phyloP scores from a whole-genome alignment of 108 stramenopile species.

The Conticribra guillardii region DNA sequence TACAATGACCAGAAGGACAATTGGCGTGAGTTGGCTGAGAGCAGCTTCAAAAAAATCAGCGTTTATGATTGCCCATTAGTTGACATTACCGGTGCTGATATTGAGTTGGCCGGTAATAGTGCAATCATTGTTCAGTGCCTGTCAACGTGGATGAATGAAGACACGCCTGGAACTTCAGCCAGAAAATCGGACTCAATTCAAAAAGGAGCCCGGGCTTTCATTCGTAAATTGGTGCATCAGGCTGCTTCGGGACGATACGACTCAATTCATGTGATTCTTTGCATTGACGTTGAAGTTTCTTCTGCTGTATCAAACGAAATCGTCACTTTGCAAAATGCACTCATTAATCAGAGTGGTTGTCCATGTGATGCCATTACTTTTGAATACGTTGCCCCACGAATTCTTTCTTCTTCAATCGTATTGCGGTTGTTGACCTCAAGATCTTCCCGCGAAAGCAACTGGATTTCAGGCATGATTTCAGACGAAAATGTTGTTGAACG shows the following conservation, averaged over 20 bases:
- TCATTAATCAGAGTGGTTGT: conserved; percentile 37
- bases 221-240: conserved; percentile 42
- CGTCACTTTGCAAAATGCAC: conserved; percentile 61
- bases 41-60: conserved; percentile 11
- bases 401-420: conserved; percentile 56
- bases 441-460: neutral
- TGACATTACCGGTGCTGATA: conserved; percentile 61
- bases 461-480: conserved; percentile 8
- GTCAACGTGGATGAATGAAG: conserved; percentile 33
- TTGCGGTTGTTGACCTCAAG: conserved; percentile 4
- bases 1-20: neutral
- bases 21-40: neutral
- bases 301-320: conserved; percentile 32
- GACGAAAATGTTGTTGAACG: conserved; percentile 47
- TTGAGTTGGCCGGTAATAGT: conserved; percentile 55
- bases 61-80: conserved; percentile 63
- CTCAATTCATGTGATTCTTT: conserved; percentile 57
- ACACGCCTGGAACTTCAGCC: too few relatives aligned
- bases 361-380: conserved; percentile 43
- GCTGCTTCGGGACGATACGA: conserved; percentile 57
- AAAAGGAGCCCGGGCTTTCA: conserved; percentile 27
- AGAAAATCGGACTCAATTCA: conserved; percentile 14
- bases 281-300: conserved; percentile 46
- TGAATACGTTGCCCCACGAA: conserved; percentile 41
- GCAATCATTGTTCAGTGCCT: conserved; percentile 56